Evolutionary conservation across 2,329 filamentous ascomycete species (phyloP), one percentile per base, ranked within the genome.

Genomic region (Aspergillus uvarum): DNA sequence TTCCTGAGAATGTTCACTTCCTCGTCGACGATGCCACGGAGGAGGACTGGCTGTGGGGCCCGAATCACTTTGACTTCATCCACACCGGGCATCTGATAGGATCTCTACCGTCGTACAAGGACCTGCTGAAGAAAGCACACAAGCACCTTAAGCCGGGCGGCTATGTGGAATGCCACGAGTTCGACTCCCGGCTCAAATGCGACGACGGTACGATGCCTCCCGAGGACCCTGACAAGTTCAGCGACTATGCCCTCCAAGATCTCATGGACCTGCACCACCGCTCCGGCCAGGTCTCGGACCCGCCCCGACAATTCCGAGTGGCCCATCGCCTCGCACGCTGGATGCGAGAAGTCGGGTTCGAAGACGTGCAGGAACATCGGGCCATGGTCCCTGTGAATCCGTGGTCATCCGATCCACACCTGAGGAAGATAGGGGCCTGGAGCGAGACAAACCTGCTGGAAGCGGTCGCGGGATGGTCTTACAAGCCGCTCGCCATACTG

Each of bases 1-100:
- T 91, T 0, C 89, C 90, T 0, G 83, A 84, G 19, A 93, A 93
- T 63, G 87, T 92, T 14, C 84, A 86, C 63, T 93, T 93, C 65
- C 86, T 86, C 61, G 83, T 93, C 50, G 89, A 92, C 69, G 89
- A 92, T 67, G 81, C 81, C 69, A 81, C 82, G 3, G 85, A 87
- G 68, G 77, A 81, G 1, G 82, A 89, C 58, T 87, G 85, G 85
- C 76, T 83, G 75, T 70, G 85, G 75, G 76, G 80, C 5, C 67
- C 76, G 0, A 66, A 79, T 58, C 68, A 80, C 64, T 81, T 87
- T 66, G 85, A 88, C 72, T 83, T 83, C 60, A 81, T 89, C 59
- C 86, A 88, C 72, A 80, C 83, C 2, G 80, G 83, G 49, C 77
- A 85, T 66, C 79, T 89, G 74, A 77, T 79, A 2, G 87, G 87